Percentiles rank a stretch among this genome's conserved stretches.
These are phyloP conservation scores for Hanseniaspora valbyensis DNA, from an alignment of 805 yeast species.

Conservation along the genomic window DNA sequence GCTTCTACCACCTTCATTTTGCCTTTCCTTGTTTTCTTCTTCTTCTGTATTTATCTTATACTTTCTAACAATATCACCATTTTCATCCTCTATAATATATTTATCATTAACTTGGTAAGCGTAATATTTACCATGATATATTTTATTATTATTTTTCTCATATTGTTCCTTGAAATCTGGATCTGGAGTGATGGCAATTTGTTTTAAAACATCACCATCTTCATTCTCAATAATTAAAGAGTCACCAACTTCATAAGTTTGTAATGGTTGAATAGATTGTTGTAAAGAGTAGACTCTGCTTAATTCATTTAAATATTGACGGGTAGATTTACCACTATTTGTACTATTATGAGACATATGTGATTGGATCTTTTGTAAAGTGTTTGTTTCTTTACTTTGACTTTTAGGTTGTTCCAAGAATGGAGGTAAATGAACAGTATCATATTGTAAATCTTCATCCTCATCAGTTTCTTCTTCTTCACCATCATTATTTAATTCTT, in stretches of 20 bases:
- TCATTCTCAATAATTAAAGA: conserved; percentile 67
- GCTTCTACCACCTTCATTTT: not conserved
- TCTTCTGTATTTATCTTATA: conserved; percentile 55
- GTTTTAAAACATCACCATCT: conserved; percentile 67
- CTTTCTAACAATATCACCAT: conserved; percentile 82
- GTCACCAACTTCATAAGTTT: conserved; percentile 58
- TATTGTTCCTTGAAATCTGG: not conserved
- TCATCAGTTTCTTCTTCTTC: conserved; percentile 1
- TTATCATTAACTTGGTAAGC: conserved; percentile 75
- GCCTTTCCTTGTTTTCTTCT: conserved; percentile 28
- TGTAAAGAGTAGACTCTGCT: conserved; percentile 20
- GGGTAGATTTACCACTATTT: not conserved
- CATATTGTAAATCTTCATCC: conserved; percentile 14
- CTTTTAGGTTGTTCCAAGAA: not conserved
- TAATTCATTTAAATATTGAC: too few species aligned
- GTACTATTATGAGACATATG: not conserved
- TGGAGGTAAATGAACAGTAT: conserved; percentile 14
- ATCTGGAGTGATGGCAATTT: conserved; percentile 27
- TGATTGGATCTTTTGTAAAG: not conserved
- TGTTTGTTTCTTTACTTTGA: too few species aligned
- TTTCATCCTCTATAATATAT: conserved; percentile 75
- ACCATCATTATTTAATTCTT: not conserved
- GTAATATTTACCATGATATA: conserved; percentile 29
- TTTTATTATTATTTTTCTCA: not conserved
- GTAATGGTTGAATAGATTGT: conserved; percentile 27